Conservation (phyloP, 2,329 filamentous ascomycete species). For the Monosporascus sp. region DNA sequence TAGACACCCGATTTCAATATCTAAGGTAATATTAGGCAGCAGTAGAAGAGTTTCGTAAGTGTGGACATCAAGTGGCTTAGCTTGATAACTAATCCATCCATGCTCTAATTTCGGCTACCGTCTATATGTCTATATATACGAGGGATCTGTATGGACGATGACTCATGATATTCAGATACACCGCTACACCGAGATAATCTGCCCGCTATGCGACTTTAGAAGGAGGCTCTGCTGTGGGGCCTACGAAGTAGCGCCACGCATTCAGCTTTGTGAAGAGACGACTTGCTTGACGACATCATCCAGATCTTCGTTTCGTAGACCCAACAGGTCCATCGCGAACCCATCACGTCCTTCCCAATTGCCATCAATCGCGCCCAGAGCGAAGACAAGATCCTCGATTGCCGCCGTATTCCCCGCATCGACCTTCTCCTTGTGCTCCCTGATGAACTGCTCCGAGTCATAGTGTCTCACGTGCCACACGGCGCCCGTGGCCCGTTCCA, state of each 20-base stretch:
- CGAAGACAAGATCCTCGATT: conserved; percentile 44
- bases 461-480: conserved; percentile 25
- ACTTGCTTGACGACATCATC: conserved; percentile 34
- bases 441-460: conserved; percentile 35
- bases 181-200: no score
- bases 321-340: conserved; percentile 43
- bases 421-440: conserved; percentile 29
- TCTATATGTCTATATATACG: no score
- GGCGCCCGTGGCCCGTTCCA: conserved; percentile 27
- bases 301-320: conserved; percentile 40
- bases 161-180: no score
- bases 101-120: no score
- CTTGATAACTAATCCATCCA: no score
- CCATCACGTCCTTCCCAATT: conserved; percentile 40
- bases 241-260: background rate
- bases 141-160: no score
- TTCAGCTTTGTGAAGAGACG: conserved; percentile 17
- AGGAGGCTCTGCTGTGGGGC: no score
- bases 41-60: no score
- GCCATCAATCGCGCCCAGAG: conserved; percentile 40
- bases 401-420: conserved; percentile 32
- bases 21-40: no score
- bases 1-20: no score
- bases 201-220: no score
- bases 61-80: no score